Base-by-base conservation (phyloP, 2,329 filamentous ascomycete species). In the Laburnicola sp. region DNA sequence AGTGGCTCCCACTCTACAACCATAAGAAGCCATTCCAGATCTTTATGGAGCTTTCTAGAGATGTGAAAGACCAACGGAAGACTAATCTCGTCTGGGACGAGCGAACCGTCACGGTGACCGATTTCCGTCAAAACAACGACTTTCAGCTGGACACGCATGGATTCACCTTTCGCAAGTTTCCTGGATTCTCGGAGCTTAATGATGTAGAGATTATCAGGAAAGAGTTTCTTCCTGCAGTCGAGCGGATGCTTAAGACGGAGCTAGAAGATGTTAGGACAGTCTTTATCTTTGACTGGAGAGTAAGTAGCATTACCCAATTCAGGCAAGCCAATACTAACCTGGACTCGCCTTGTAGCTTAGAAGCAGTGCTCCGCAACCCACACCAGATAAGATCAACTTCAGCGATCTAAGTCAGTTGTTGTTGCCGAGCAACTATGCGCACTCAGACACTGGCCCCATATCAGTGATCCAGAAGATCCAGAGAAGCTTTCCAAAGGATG, bases 281-380 rank as follows among this genome's bases (percentile, higher is more conserved):
- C 9, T 46, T 46, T 31, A 23, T 46, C 32, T 46, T 36, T 26
- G 43, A 46, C 34, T 46, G 43, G 43, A 28, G 43, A 21, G 43
- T 46, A 37, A 35, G 27, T 34, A 3, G 4, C 8, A 11, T 34
- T 34, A 34, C 4, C 9, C 10, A 10, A 5, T 11, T 34, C 31
- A 11, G 7, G 16, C 16, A n/a, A 34, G 7, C 10, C 7, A 34
- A 34, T 16, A 16, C 16, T 16, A 3, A 34, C 16, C 31, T n/a
- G 31, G 8, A n/a, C 10, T 34, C 16, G 16, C 16, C 16, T 16
- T 16, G 16, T 16, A 16, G 16, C 16, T 16, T 16, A 16, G 16
- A 16, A 34, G 31, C 31, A 34, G 31, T n/a, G 7, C 8, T 16
- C 8, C 16, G 7, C 7, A 11, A 34, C 31, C 31, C 31, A 34